Evolutionary conservation across 352 stramenopile species (phyloP).

Genomic region (Peronospora tabacina): DNA sequence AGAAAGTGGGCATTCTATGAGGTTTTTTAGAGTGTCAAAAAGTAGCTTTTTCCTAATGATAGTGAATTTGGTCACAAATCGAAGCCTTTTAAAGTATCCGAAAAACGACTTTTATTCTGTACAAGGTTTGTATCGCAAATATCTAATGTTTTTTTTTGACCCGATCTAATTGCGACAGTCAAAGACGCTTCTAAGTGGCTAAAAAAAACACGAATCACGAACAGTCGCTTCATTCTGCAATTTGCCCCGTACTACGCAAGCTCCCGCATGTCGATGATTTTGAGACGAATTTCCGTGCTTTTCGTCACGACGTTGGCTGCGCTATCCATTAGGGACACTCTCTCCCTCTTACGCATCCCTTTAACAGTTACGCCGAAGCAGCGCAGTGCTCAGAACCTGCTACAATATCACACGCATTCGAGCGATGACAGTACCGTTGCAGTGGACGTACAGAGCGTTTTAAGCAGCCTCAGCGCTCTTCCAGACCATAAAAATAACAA

Average conservation of each 20-base stretch:
- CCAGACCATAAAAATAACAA: slow-evolving; percentile 5
- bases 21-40: no score
- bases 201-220: background rate
- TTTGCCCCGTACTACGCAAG: background rate
- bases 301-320: slow-evolving; percentile 6
- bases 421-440: slow-evolving; percentile 1
- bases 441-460: slow-evolving; percentile 14
- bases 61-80: no score
- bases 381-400: slow-evolving; percentile 29
- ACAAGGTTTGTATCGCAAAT: no score
- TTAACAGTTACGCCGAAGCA: slow-evolving; percentile 20
- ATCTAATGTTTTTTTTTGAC: no score
- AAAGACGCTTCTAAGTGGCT: background rate
- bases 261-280: background rate
- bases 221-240: slow-evolving; percentile 12
- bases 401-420: slow-evolving; percentile 34
- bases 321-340: slow-evolving; percentile 1
- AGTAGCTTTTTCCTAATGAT: no score
- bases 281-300: background rate
- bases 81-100: no score
- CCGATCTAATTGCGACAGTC: slow-evolving; percentile 15
- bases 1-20: no score
- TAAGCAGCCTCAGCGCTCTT: slow-evolving; percentile 18
- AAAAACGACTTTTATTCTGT: no score
- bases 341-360: slow-evolving; percentile 36